A percentile compares a stretch with the other conserved stretches of the same genome.
Conservation (phyloP, 805 yeast genomes). For the Candida cerambycidarum region DNA sequence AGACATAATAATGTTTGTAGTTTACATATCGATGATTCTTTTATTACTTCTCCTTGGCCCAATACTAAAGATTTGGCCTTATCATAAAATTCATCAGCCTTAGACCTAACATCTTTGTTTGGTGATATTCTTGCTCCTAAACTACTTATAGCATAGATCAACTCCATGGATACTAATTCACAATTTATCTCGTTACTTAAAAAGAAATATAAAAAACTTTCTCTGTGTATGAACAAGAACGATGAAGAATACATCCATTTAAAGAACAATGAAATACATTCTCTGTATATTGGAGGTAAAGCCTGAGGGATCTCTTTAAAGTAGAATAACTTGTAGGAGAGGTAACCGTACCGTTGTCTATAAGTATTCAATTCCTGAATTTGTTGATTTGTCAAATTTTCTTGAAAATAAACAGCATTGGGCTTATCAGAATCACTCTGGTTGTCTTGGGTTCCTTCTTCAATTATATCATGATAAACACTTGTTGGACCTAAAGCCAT, state of each 20-base stretch:
- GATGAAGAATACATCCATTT: slow-evolving; percentile 13
- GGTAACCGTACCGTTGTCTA: slow-evolving; percentile 7
- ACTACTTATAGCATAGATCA: slow-evolving; percentile 11
- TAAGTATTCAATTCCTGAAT: slow-evolving; percentile 4
- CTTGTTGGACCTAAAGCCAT: slow-evolving; percentile 15
- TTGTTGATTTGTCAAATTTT: background rate
- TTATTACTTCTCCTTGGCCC: slow-evolving; percentile 7
- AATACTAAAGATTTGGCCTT: slow-evolving; percentile 7
- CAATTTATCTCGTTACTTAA: slow-evolving; percentile 15
- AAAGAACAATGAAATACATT: slow-evolving; percentile 11
- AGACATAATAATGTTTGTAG: slow-evolving; percentile 15
- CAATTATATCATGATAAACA: slow-evolving; percentile 12
- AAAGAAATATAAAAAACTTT: slow-evolving; percentile 14
- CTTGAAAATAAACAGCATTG: background rate
- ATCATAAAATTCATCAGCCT: slow-evolving; percentile 12
- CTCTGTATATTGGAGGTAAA: slow-evolving; percentile 4
- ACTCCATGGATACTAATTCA: slow-evolving; percentile 13
- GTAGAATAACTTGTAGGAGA: slow-evolving; percentile 5
- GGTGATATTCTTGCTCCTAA: slow-evolving; percentile 11
- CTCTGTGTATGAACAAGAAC: slow-evolving; percentile 13
- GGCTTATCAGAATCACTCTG: background rate
- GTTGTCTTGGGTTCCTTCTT: background rate
- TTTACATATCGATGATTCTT: slow-evolving; percentile 10
- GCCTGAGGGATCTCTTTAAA: slow-evolving; percentile 4
- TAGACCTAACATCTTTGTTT: slow-evolving; percentile 1